A percentile compares a stretch with the other conserved stretches of the same genome.
These are phyloP conservation scores for Tuctoria greenei DNA, from an alignment of 176 grass and related monocot genomes.

Conservation along the genomic window DNA sequence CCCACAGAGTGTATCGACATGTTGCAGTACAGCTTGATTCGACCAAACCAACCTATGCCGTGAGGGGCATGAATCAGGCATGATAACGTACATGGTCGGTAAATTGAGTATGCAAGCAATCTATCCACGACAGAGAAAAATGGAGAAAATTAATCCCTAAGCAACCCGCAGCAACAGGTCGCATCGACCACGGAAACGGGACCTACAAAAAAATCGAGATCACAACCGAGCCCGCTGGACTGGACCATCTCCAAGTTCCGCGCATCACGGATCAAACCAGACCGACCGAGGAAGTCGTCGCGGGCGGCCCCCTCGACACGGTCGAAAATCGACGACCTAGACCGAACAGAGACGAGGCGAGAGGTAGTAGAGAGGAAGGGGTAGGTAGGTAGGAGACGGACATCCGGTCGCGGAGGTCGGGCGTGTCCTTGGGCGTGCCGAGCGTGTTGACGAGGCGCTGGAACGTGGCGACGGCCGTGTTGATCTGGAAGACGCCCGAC, in stretches of 20 bases:
- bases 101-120: not conserved
- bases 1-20: not conserved
- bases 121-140: not conserved
- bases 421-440: slow-evolving; percentile 94
- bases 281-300: not conserved
- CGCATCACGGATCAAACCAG: not conserved
- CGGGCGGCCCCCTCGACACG: no score
- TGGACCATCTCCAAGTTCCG: not conserved
- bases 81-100: not conserved
- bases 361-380: not conserved
- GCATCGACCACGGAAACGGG: not conserved
- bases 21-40: not conserved
- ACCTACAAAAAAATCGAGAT: slow-evolving; percentile 26
- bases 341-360: not conserved
- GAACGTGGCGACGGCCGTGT: slow-evolving; percentile 77
- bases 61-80: not conserved
- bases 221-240: not conserved
- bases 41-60: not conserved
- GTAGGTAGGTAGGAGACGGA: slow-evolving; percentile 9
- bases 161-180: not conserved
- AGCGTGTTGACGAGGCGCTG: slow-evolving; percentile 95
- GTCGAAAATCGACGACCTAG: not conserved
- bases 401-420: slow-evolving; percentile 91
- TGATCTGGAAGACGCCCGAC: slow-evolving; percentile 91
- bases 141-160: not conserved